phyloP scores from a whole-genome alignment of 2,329 filamentous ascomycete genomes.

The Niveomyces coronatus region DNA sequence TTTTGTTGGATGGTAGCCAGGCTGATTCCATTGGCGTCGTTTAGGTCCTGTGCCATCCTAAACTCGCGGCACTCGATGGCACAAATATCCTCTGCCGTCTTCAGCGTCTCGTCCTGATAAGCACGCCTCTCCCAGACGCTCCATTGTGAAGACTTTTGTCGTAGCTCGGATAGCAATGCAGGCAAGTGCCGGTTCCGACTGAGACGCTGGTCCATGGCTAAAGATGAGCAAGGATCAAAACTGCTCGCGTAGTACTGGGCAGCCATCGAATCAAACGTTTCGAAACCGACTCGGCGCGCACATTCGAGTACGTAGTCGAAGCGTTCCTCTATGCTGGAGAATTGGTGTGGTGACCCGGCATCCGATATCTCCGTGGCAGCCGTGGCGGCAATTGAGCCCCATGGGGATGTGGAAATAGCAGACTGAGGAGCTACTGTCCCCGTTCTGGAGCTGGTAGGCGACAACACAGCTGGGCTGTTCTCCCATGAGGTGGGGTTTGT shows the following conservation, averaged over 20 bases:
- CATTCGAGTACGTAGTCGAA: conserved; percentile 12
- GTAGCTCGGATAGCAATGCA: conserved; percentile 9
- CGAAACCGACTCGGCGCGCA: conserved; percentile 10
- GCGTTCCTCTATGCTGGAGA: conserved; percentile 10
- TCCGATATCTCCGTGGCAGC: conserved; percentile 8
- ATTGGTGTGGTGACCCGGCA: not conserved
- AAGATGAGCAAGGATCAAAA: conserved; percentile 10
- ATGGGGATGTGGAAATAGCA: conserved; percentile 4
- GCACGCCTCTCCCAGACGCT: conserved; percentile 17
- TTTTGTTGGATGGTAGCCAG: conserved; percentile 11
- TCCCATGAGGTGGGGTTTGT: conserved; percentile 7
- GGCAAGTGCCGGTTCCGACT: conserved; percentile 13
- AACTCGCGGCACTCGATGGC: conserved; percentile 10
- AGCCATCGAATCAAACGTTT: conserved; percentile 11
- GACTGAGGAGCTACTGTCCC: conserved; percentile 6
- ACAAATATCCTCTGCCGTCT: conserved; percentile 13
- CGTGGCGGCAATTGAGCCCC: conserved; percentile 8
- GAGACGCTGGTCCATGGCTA: conserved; percentile 12
- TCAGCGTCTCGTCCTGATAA: conserved; percentile 19
- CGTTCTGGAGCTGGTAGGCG: conserved; percentile 9
- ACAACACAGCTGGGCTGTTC: conserved; percentile 10
- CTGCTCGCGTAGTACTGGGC: conserved; percentile 11
- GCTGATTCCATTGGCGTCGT: conserved; percentile 1
- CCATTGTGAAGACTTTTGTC: conserved; percentile 12
- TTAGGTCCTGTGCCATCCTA: conserved; percentile 1